Percentiles rank a stretch among this genome's conserved stretches.
phyloP scores from a whole-genome alignment of 2,329 filamentous ascomycete genomes.

The Talaromyces sp. region DNA sequence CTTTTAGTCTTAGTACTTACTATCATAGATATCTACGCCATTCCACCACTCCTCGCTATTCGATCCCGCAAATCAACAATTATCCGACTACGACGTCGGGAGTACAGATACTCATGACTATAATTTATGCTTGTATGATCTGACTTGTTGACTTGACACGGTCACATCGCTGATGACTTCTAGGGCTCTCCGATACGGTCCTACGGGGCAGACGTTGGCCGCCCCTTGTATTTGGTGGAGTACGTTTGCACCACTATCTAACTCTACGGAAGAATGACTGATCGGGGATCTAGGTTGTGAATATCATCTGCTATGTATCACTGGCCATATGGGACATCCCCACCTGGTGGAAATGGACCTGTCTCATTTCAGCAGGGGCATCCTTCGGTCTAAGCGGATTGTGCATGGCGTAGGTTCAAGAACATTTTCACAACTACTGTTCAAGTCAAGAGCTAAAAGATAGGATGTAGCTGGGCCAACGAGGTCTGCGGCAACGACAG shows the following conservation, averaged over 20 bases:
- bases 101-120: slow-evolving; percentile 56
- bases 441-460: no score
- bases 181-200: slow-evolving; percentile 59
- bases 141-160: background rate
- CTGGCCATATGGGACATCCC: slow-evolving; percentile 51
- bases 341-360: slow-evolving; percentile 60
- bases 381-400: slow-evolving; percentile 48
- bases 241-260: slow-evolving; percentile 30
- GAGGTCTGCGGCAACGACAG: slow-evolving; percentile 56
- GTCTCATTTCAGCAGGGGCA: slow-evolving; percentile 53
- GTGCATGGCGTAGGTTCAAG: slow-evolving; percentile 49
- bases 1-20: background rate
- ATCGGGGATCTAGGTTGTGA: slow-evolving; percentile 29
- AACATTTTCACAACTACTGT: no score
- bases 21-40: slow-evolving; percentile 21
- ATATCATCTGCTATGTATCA: slow-evolving; percentile 44
- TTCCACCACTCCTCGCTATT: slow-evolving; percentile 44
- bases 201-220: slow-evolving; percentile 61
- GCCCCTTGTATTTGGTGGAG: slow-evolving; percentile 56
- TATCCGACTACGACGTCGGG: slow-evolving; percentile 59
- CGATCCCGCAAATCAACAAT: slow-evolving; percentile 46
- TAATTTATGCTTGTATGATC: slow-evolving; percentile 55
- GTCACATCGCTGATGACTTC: slow-evolving; percentile 2
- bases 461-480: slow-evolving; percentile 45
- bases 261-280: background rate